Percentiles rank a stretch among this genome's conserved stretches.
phyloP scores from a whole-genome alignment of 1,284 basidiomycete species.

The Pterula multifida region DNA sequence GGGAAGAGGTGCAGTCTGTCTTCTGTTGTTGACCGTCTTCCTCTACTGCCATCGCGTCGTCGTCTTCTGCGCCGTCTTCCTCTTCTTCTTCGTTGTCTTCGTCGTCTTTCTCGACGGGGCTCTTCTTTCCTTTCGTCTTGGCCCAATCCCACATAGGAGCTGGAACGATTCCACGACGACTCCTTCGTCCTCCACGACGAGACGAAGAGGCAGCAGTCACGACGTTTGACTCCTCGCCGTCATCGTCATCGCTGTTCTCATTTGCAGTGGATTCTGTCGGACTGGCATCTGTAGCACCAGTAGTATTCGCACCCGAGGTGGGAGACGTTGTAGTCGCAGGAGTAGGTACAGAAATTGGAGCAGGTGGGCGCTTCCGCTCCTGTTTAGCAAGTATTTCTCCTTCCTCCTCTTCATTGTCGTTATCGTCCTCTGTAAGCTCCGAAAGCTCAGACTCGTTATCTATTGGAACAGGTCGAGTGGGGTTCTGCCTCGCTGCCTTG shows the following conservation, averaged over 20 bases:
- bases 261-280: conserved; percentile 9
- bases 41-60: conserved; percentile 12
- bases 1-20: not conserved
- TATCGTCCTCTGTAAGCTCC: conserved; percentile 61
- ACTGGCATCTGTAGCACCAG: conserved; percentile 4
- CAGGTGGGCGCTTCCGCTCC: not conserved
- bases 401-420: conserved; percentile 15
- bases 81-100: conserved; percentile 17
- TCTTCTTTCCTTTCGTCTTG: conserved; percentile 30
- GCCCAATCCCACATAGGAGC: conserved; percentile 74
- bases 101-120: conserved; percentile 37
- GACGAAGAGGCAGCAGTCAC: not conserved
- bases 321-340: conserved; percentile 5
- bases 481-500: conserved; percentile 15
- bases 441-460: conserved; percentile 66
- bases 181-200: conserved; percentile 27
- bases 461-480: conserved; percentile 27
- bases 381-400: conserved; percentile 1
- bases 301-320: conserved; percentile 1
- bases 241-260: conserved; percentile 3
- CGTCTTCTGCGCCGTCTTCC: conserved; percentile 12
- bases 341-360: conserved; percentile 4
- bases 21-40: not conserved
- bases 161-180: conserved; percentile 56
- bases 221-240: not conserved